Evolutionary conservation across 768 basidiomycete species (phyloP), one percentile per base, ranked within the genome.

Genomic region (Paxillus rubicundulus): DNA sequence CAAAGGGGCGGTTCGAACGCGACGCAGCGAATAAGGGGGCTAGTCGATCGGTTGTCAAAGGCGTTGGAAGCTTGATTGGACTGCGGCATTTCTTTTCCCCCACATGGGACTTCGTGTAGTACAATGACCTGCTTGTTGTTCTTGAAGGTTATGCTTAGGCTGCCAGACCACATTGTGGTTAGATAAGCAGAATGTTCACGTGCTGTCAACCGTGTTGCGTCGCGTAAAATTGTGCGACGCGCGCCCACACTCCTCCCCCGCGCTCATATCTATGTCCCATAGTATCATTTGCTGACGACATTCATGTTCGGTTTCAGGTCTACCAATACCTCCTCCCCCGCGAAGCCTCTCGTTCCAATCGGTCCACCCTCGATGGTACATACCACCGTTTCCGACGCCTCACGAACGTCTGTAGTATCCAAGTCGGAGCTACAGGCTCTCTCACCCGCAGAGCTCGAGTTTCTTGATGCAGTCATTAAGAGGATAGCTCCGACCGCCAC

Each of bases 401-500:
- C 79, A 41, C 70, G 73, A 37, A 61, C 69, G 4, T 77, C 75
- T 43, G 63, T 69, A 20, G 56, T 66, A 27, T 74, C 80, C 2
- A 70, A 48, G 52, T 74, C 77, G 4, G 84, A 85, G 63, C 69
- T 86, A 58, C 75, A 57, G 63, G 71, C 60, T 34, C 75, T 89
- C 24, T 69, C 82, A 0, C 62, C 64, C 7, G 66, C 74, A 41
- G 87, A 93, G 61, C 75, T 92, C 55, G 77, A 82, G 42, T 78
- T 93, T 57, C 74, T 94, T 41, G 87, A 92, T 57, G 80, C 82
- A 20, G 86, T 94, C 12, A 82, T 94, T 24, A 64, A 73, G 52
- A 82, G 85, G 47, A 89, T 87, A 39, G 78, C 85, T 5, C 73
- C 81, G 8, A 71, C 77, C 9, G 86, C 89, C 14, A 87, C 87